phyloP scores from a whole-genome alignment of 768 basidiomycete species.

The Pleurotus sapidus region DNA sequence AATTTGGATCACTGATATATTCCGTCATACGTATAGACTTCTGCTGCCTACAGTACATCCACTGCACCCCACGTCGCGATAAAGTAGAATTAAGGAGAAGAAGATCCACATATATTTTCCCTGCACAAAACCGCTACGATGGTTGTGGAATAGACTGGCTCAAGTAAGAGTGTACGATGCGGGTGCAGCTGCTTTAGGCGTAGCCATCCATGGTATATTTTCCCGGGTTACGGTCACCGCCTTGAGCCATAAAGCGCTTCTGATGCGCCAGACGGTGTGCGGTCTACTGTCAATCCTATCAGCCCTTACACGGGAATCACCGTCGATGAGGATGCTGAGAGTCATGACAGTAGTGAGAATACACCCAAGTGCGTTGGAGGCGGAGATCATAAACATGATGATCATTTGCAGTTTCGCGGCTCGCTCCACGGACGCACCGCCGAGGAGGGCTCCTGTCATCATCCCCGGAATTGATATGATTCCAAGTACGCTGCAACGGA shows the following conservation, averaged over 20 bases:
- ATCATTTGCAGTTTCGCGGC: conserved; percentile 89
- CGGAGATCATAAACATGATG: conserved; percentile 92
- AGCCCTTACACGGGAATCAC: conserved; percentile 59
- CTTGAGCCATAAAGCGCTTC: conserved; percentile 12
- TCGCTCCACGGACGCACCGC: conserved; percentile 80
- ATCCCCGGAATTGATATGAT: conserved; percentile 81
- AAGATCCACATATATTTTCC: no score
- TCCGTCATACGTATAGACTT: no score
- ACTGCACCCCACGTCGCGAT: no score
- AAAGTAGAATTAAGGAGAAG: no score
- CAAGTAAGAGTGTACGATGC: no score
- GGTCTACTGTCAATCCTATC: conserved; percentile 53
- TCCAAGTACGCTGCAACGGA: conserved; percentile 54
- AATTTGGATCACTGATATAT: no score
- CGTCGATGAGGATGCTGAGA: conserved; percentile 64
- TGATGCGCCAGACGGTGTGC: conserved; percentile 21
- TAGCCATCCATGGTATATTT: not conserved
- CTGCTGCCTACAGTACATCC: no score
- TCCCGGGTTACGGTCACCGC: not conserved
- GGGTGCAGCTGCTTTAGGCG: no score
- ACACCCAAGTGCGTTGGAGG: conserved; percentile 69
- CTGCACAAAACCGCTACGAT: no score
- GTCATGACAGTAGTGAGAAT: conserved; percentile 62
- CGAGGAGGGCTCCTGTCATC: conserved; percentile 92
- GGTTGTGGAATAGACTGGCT: no score